A percentile compares a stretch with the other conserved stretches of the same genome.
Evolutionary conservation across 371 early-diverging fungal genomes (phyloP).

Genomic region (Apophysomyces variabilis): DNA sequence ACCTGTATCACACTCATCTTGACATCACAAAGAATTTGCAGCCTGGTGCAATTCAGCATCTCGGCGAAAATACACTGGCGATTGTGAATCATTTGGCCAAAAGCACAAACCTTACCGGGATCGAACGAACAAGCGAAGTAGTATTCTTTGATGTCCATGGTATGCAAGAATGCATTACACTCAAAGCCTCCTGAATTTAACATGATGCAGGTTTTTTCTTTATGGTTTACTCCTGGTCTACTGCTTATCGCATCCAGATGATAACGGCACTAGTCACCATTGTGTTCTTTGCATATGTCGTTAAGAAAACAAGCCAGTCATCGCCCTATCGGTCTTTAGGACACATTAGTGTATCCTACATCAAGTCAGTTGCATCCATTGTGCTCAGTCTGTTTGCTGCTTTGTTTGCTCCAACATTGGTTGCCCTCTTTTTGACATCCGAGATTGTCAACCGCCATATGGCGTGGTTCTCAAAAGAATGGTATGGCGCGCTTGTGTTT

Average conservation of each 20-base stretch:
- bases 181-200: not conserved
- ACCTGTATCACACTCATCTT: conserved; percentile 76
- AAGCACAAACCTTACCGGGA: conserved; percentile 49
- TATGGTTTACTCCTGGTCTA: conserved; percentile 62
- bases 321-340: conserved; percentile 46
- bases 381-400: conserved; percentile 49
- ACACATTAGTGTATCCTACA: conserved; percentile 34
- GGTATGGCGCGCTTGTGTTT: conserved; percentile 62
- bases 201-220: conserved; percentile 49
- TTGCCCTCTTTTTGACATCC: conserved; percentile 47
- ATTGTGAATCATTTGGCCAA: conserved; percentile 60
- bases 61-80: conserved; percentile 72
- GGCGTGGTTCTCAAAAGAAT: conserved; percentile 71
- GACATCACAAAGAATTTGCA: conserved; percentile 65
- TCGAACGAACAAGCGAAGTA: conserved; percentile 59
- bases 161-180: conserved; percentile 11
- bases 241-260: conserved; percentile 57
- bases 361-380: conserved; percentile 40
- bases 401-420: conserved; percentile 45
- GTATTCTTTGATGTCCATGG: conserved; percentile 74
- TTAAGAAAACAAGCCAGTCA: conserved; percentile 31
- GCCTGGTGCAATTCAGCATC: conserved; percentile 71
- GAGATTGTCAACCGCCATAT: conserved; percentile 51
- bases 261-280: conserved; percentile 27
- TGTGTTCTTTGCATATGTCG: conserved; percentile 36